These are phyloP conservation scores for Euptelea pleiosperma DNA, from an alignment of 164 flowering plant genomes.

Conservation along the genomic window DNA sequence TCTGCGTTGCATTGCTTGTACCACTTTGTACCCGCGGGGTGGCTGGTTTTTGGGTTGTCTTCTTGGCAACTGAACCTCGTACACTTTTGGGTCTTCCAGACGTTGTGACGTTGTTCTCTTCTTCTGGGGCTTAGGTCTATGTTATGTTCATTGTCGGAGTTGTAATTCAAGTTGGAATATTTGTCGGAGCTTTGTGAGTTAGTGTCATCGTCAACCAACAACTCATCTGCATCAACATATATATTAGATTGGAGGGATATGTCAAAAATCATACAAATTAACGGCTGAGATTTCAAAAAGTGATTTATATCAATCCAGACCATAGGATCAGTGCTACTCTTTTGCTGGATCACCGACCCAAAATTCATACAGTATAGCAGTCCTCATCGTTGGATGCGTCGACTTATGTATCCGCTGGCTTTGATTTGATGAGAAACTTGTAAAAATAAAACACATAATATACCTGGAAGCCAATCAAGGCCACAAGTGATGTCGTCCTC, in stretches of 20 bases:
- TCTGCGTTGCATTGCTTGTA: slow-evolving; percentile 6
- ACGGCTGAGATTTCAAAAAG: no score
- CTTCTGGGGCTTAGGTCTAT: slow-evolving; percentile 21
- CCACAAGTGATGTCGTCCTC: slow-evolving; percentile 10
- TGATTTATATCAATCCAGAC: no score
- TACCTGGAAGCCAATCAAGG: slow-evolving; percentile 55
- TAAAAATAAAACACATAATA: no score
- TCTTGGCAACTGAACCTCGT: slow-evolving; percentile 56
- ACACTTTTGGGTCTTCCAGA: slow-evolving; percentile 24
- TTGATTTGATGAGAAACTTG: no score
- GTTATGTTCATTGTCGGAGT: slow-evolving; percentile 38
- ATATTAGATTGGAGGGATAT: no score
- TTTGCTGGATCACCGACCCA: no score
- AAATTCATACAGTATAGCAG: no score
- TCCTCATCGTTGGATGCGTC: no score
- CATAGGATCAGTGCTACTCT: no score
- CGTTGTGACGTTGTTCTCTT: slow-evolving; percentile 22
- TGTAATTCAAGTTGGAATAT: slow-evolving; percentile 45
- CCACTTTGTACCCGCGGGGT: not conserved
- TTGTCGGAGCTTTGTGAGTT: slow-evolving; percentile 53
- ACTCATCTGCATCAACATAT: slow-evolving; percentile 39
- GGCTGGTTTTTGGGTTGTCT: slow-evolving; percentile 10
- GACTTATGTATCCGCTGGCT: no score
- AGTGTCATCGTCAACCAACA: slow-evolving; percentile 42
- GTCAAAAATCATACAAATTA: no score